Base-by-base conservation (phyloP, 2,329 filamentous ascomycete species). In the Xylaria sp. region DNA sequence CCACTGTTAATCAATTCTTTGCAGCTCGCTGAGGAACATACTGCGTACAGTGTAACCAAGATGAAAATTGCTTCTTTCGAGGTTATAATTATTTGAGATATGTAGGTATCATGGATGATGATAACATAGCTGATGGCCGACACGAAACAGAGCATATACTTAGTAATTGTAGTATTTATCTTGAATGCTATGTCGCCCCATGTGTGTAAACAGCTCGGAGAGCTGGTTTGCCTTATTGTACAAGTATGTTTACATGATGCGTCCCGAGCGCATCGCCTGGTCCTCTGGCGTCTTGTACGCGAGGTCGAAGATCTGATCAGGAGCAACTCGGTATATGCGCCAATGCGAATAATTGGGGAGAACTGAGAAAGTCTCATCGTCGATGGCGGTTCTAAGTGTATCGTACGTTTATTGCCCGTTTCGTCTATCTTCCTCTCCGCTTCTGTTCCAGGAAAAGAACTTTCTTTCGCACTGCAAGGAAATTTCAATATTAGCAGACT, bases 391-490 rank as follows among this genome's bases (percentile, higher is more conserved):
- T 60, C 31, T 50, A 56, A 61, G 64, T 50, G 61, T 73, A 59
- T 71, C 56, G 63, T 66, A 66, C 38, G 56, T 55, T 29, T 45
- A 42, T 50, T 31, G 15, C 39, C 25, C 22, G 33, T 61, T 49
- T 33, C n/a, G 65, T 66, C 75, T 81, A 86, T 81, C 87, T 89
- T 63, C 86, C 86, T 79, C 90, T 91, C 78, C 93, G 91, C 79
- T 97, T 97, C 77, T 92, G 89, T 79, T 99, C 96, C 64, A 98
- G 87, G 81, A 99, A 99, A 33, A 99, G 86, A 36, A 99, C 96
- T 83, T 97, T 92, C 84, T 95, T 93, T 80, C 94, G 92, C 62
- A 99, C 96, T 96, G 73, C 33, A 72, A 44, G 53, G 54, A 49
- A 20, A 10, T 3, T 29, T 39, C 11, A 49, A 53, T 45, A 58